Percentiles rank a stretch among this genome's conserved stretches.
Evolutionary conservation across 2,329 filamentous ascomycete species (phyloP).

Genomic region (Fusarium austroafricanum): DNA sequence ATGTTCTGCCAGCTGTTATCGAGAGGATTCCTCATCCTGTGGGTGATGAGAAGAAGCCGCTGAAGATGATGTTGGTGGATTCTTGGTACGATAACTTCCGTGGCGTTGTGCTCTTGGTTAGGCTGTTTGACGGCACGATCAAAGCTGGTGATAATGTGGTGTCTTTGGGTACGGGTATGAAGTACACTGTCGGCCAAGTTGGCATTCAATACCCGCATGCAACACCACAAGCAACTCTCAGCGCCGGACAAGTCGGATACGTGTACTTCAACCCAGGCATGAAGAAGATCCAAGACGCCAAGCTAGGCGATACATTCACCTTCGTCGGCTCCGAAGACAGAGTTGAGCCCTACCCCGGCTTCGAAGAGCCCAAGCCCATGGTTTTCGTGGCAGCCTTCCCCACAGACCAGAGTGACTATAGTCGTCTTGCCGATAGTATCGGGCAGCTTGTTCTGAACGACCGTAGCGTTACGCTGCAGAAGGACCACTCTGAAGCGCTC

Average conservation of each 20-base stretch:
- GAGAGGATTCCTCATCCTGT: slow-evolving; percentile 84
- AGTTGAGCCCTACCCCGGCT: slow-evolving; percentile 87
- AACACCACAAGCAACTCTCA: slow-evolving; percentile 80
- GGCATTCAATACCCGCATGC: slow-evolving; percentile 95
- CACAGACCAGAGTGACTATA: slow-evolving; percentile 88
- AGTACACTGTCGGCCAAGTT: slow-evolving; percentile 95
- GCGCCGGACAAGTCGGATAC: slow-evolving; percentile 95
- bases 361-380: slow-evolving; percentile 98
- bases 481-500: slow-evolving; percentile 93
- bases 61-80: slow-evolving; percentile 90
- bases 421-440: slow-evolving; percentile 91
- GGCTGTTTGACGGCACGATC: slow-evolving; percentile 89
- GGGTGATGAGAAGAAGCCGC: slow-evolving; percentile 77
- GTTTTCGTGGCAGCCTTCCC: slow-evolving; percentile 98
- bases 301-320: slow-evolving; percentile 95
- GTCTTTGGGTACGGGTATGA: slow-evolving; percentile 87
- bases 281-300: slow-evolving; percentile 95
- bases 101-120: slow-evolving; percentile 89
- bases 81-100: slow-evolving; percentile 99
- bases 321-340: slow-evolving; percentile 78
- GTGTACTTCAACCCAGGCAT: slow-evolving; percentile 98
- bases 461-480: slow-evolving; percentile 91
- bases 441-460: slow-evolving; percentile 94
- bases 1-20: slow-evolving; percentile 86
- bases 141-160: slow-evolving; percentile 85